These are phyloP conservation scores for Populus hybrid DNA, from an alignment of 441 rosid species.

Conservation along the genomic window DNA sequence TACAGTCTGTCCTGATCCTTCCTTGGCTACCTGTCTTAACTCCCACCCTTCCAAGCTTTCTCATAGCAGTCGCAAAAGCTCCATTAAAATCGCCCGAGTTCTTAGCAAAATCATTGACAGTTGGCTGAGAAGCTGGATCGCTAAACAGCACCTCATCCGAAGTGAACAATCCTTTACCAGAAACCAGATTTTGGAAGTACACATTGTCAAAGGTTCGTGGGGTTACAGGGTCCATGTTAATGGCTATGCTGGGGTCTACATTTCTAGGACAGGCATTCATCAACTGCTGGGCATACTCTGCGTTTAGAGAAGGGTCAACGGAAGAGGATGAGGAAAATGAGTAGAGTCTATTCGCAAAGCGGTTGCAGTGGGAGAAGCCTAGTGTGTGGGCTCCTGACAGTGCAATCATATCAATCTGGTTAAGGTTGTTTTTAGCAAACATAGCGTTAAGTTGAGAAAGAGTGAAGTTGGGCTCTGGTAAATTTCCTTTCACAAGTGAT, in stretches of 20 bases:
- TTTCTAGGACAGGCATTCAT: conserved; percentile 48
- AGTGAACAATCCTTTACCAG: conserved; percentile 62
- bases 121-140: conserved; percentile 43
- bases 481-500: conserved; percentile 56
- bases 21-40: conserved; percentile 59
- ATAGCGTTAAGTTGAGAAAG: conserved; percentile 43
- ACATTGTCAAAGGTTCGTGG: conserved; percentile 53
- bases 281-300: conserved; percentile 49
- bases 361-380: conserved; percentile 81
- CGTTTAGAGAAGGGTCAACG: conserved; percentile 61
- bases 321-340: conserved; percentile 50
- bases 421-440: conserved; percentile 53
- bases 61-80: conserved; percentile 70
- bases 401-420: conserved; percentile 73
- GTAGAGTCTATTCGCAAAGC: conserved; percentile 65
- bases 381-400: conserved; percentile 89
- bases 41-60: conserved; percentile 73
- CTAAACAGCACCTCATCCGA: conserved; percentile 63
- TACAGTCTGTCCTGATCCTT: conserved; percentile 64
- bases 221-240: conserved; percentile 54
- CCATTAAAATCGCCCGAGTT: conserved; percentile 43
- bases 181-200: conserved; percentile 65
- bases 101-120: conserved; percentile 57
- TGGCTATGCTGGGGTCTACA: conserved; percentile 49
- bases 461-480: conserved; percentile 63